Evolutionary conservation across 768 basidiomycete species (phyloP).

Genomic region (Pisolithus orientalis): DNA sequence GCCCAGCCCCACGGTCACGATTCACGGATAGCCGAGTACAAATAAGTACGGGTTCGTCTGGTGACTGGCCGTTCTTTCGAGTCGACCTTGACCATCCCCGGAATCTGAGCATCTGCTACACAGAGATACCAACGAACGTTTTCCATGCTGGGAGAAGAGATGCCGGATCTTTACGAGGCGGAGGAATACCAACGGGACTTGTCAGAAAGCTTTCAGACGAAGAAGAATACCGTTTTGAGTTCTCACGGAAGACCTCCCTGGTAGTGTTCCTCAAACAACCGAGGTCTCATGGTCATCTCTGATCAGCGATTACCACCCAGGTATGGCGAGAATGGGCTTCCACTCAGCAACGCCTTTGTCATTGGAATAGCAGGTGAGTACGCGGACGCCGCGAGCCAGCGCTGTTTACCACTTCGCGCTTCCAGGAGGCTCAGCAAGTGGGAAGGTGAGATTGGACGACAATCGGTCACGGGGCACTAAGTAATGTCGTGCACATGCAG

Average conservation of each 20-base stretch:
- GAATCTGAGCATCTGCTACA: background rate
- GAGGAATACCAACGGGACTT: conserved; percentile 13
- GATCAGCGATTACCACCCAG: conserved; percentile 31
- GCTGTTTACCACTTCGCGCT: background rate
- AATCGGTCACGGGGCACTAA: background rate
- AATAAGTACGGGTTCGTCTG: conserved; percentile 8
- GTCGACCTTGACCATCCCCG: background rate
- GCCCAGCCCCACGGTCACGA: too few species aligned
- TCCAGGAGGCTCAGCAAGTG: conserved; percentile 78
- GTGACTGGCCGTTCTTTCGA: background rate
- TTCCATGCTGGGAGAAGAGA: conserved; percentile 24
- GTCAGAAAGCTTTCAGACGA: conserved; percentile 26
- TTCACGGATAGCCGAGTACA: conserved; percentile 25
- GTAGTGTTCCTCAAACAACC: conserved; percentile 31
- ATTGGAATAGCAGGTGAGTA: conserved; percentile 75
- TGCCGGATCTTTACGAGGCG: conserved; percentile 13
- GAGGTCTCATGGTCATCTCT: conserved; percentile 8
- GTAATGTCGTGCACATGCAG: conserved; percentile 30
- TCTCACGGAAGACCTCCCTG: conserved; percentile 86
- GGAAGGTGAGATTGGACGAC: conserved; percentile 50
- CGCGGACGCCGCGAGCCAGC: background rate
- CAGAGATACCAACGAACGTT: background rate
- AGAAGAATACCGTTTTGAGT: conserved; percentile 71
- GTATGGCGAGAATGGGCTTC: conserved; percentile 73
- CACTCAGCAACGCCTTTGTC: conserved; percentile 72